Evolutionary conservation across 768 basidiomycete species (phyloP).

Genomic region (Tylopilus felleus): DNA sequence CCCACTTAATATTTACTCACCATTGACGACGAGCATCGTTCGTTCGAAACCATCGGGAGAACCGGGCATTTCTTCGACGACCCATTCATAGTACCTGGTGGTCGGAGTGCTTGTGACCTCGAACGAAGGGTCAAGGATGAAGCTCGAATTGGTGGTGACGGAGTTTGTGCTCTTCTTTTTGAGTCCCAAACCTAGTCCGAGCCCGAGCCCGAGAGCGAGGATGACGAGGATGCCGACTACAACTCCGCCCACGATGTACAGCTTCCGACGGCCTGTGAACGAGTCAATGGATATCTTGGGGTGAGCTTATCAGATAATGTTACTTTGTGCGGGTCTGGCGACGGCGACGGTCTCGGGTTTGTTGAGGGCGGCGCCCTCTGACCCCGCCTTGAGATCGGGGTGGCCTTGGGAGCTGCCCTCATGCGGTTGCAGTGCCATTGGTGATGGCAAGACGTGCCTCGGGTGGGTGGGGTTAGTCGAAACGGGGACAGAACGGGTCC

Average conservation of each 20-base stretch:
- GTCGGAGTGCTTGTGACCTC: constrained; percentile 28
- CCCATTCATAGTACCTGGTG: constrained; percentile 44
- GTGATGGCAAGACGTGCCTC: not conserved
- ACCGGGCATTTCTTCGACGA: constrained; percentile 36
- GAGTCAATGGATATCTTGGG: not conserved
- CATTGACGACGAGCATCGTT: constrained; percentile 47
- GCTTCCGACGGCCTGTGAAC: constrained; percentile 19
- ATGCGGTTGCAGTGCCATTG: constrained; percentile 6
- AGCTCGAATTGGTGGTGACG: constrained; percentile 26
- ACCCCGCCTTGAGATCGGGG: not conserved
- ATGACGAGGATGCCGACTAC: constrained; percentile 12
- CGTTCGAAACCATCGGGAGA: constrained; percentile 42
- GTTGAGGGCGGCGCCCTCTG: not conserved
- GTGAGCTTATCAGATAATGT: not conserved
- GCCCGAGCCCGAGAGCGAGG: constrained; percentile 26
- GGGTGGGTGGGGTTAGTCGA: not conserved
- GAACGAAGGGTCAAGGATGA: constrained; percentile 30
- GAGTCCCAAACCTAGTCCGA: constrained; percentile 29
- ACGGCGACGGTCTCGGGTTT: not conserved
- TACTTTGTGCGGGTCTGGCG: constrained; percentile 6
- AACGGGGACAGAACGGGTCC: not conserved
- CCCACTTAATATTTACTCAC: constrained; percentile 17
- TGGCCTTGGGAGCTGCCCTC: constrained; percentile 6
- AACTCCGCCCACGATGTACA: constrained; percentile 14
- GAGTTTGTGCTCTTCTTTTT: constrained; percentile 16